Evolutionary conservation across 1,284 basidiomycete genomes (phyloP).

Genomic region (Malassezia obtusa): DNA sequence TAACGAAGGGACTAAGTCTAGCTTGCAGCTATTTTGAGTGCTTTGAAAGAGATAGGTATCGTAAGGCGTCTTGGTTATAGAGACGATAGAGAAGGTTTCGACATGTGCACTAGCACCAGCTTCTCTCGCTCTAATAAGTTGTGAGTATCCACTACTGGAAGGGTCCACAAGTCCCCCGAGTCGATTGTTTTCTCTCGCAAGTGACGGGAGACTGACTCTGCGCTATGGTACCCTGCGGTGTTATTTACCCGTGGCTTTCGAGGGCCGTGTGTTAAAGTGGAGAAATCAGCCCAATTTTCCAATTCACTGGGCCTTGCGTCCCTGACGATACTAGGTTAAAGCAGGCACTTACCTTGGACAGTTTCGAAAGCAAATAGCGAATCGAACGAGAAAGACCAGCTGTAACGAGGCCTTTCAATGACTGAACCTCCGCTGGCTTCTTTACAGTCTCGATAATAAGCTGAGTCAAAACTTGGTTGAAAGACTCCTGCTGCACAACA

Average conservation of each 20-base stretch:
- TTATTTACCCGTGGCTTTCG: not conserved
- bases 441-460: slow-evolving; percentile 34
- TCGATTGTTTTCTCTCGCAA: not conserved
- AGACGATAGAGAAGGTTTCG: too few relatives aligned
- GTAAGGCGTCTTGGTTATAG: too few relatives aligned
- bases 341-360: slow-evolving; percentile 24
- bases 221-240: not conserved
- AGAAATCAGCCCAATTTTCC: not conserved
- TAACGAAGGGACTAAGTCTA: too few relatives aligned
- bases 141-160: too few relatives aligned
- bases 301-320: not conserved
- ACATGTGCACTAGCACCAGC: too few relatives aligned
- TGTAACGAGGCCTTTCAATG: slow-evolving; percentile 44
- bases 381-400: slow-evolving; percentile 37
- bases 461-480: slow-evolving; percentile 26
- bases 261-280: too few relatives aligned
- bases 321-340: not conserved
- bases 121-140: too few relatives aligned
- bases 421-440: slow-evolving; percentile 36
- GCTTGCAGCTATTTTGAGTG: too few relatives aligned
- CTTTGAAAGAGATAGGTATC: too few relatives aligned
- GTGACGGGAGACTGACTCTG: not conserved
- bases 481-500: slow-evolving; percentile 28
- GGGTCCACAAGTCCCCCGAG: too few relatives aligned
- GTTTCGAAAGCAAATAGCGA: slow-evolving; percentile 38